Conservation (phyloP, 768 basidiomycete species). For the Trametes maxima region DNA sequence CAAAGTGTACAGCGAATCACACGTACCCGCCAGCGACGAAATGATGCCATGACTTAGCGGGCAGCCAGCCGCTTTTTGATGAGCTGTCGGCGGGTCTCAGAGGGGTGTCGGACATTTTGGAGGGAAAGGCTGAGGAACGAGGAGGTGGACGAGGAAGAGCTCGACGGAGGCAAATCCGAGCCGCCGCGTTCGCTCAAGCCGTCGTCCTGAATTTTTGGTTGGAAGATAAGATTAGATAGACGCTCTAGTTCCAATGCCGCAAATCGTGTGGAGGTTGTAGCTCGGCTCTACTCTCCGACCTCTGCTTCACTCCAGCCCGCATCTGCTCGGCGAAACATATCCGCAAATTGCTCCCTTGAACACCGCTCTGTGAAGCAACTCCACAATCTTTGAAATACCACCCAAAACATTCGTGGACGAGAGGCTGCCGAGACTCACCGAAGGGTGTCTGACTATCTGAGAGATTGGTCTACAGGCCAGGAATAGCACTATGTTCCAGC, state of each 20-base stretch:
- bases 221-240: conserved; percentile 27
- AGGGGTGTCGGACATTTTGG: conserved; percentile 27
- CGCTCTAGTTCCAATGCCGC: background rate
- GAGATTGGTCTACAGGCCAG: background rate
- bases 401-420: too few species aligned
- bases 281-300: background rate
- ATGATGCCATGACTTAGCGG: conserved; percentile 82
- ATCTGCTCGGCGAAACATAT: background rate
- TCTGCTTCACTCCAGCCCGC: background rate
- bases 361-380: too few species aligned
- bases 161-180: conserved; percentile 9
- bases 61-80: conserved; percentile 45
- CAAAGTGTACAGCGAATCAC: background rate
- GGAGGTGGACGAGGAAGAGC: conserved; percentile 18
- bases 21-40: conserved; percentile 87
- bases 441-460: background rate
- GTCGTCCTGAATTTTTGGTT: conserved; percentile 15
- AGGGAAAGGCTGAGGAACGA: background rate
- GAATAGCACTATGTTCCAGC: conserved; percentile 35
- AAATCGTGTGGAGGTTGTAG: background rate
- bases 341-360: background rate
- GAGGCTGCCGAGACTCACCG: too few species aligned
- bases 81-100: conserved; percentile 35
- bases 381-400: too few species aligned
- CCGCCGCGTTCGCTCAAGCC: conserved; percentile 6